Percentiles rank a stretch among this genome's conserved stretches.
Conservation (phyloP, 2,329 filamentous ascomycete genomes). For the Macrophomina tecta region DNA sequence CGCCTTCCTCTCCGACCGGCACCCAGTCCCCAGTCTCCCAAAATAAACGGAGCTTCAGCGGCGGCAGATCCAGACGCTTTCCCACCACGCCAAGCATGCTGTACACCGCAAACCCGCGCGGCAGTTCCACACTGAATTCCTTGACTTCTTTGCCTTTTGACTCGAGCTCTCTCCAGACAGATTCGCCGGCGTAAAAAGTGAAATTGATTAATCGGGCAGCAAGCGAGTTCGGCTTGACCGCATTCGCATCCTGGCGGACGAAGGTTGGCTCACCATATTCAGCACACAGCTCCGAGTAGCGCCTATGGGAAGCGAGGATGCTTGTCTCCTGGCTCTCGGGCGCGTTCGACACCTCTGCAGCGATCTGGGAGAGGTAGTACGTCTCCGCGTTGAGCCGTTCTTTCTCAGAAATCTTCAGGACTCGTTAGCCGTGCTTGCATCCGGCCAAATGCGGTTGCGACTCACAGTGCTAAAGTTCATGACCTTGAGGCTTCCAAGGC, state of each 20-base stretch:
- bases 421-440: slow-evolving; percentile 1
- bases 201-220: slow-evolving; percentile 75
- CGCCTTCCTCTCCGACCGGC: slow-evolving; percentile 70
- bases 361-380: slow-evolving; percentile 89
- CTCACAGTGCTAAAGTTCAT: slow-evolving; percentile 69
- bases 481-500: slow-evolving; percentile 68
- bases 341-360: slow-evolving; percentile 71
- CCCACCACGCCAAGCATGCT: slow-evolving; percentile 79
- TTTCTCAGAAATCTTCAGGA: slow-evolving; percentile 62
- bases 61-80: slow-evolving; percentile 69
- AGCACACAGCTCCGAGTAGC: slow-evolving; percentile 76
- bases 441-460: no score
- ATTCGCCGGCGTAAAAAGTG: slow-evolving; percentile 60
- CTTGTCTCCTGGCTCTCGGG: slow-evolving; percentile 58
- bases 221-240: slow-evolving; percentile 78
- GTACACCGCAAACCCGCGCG: slow-evolving; percentile 80
- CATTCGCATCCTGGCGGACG: slow-evolving; percentile 47
- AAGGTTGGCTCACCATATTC: slow-evolving; percentile 76
- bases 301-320: slow-evolving; percentile 69
- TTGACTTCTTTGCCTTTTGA: slow-evolving; percentile 31
- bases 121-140: slow-evolving; percentile 59
- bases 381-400: slow-evolving; percentile 89
- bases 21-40: slow-evolving; percentile 96
- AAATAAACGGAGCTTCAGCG: slow-evolving; percentile 70
- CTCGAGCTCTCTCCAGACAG: slow-evolving; percentile 31